Evolutionary conservation across 2,329 filamentous ascomycete genomes (phyloP), one percentile per base, ranked within the genome.

Genomic region (Cladosporium sphaerospermum): DNA sequence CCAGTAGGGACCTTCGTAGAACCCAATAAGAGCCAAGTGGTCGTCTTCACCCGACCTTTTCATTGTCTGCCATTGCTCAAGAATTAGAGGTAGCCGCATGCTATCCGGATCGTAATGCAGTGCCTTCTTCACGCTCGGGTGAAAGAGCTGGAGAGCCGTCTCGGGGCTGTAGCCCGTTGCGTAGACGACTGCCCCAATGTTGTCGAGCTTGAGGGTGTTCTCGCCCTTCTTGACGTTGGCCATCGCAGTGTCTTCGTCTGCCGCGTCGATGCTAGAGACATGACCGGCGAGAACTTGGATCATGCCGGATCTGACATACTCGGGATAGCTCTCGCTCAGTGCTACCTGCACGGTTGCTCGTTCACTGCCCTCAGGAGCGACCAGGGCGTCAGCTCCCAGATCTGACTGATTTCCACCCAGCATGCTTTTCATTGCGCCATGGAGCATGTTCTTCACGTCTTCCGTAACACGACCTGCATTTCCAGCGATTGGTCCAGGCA

Each of bases 1-100:
- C 89, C 89, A 95, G 66, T 89, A 93, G 0, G 88, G 88, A 0
- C 86, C 86, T 56, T 89, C 80, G 64, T 95, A 95, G 69, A 90
- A 89, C 0, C 89, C 89, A 1, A 93, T 84, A 61, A 93, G 91
- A 0, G 86, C 88, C 0, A 93, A 71, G 5, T 79, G 79, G 0
- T 84, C 78, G 0, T 84, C 78, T 0, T 90, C 68, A 0, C 75
- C 71, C 0, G 78, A 77, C 54, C 84, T 80, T 3, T 37, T 59
- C 9, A 54, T 59, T 2, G 64, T 67, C 47, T 67, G 65, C 64
- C 64, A 67, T n/a, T 62, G 83, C 18, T 85, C 81, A 0, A 93
- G 73, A 0, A 85, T 79, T 1, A 88, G 66, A 0, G 84, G 83
- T n/a, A 84, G 76, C 45, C 78, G 77, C 13, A 72, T 66, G 55